Evolutionary conservation across 2,329 filamentous ascomycete species (phyloP).

Genomic region (Paecilomyces fulvus): DNA sequence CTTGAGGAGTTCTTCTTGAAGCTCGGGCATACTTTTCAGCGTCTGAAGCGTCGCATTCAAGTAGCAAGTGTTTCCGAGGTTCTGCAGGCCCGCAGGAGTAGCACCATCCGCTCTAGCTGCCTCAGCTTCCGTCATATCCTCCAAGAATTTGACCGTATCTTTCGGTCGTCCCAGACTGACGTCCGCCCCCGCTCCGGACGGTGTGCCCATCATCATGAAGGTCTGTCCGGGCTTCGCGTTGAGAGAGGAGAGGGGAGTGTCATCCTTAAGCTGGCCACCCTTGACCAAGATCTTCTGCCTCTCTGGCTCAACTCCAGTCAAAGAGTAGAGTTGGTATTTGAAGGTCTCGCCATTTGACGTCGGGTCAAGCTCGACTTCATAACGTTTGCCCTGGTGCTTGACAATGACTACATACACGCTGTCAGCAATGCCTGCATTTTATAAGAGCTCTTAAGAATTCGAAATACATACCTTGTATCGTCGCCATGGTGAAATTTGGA

Average conservation of each 20-base stretch:
- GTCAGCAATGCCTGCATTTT: constrained; percentile 9
- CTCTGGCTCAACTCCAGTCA: constrained; percentile 92
- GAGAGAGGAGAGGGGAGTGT: constrained; percentile 75
- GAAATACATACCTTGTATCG: constrained; percentile 44
- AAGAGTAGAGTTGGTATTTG: constrained; percentile 89
- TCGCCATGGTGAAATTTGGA: constrained; percentile 39
- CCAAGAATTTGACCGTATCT: constrained; percentile 76
- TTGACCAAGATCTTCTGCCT: constrained; percentile 95
- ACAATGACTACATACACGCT: constrained; percentile 59
- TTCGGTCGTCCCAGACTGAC: constrained; percentile 61
- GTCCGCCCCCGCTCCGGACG: constrained; percentile 54
- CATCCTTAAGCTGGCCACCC: constrained; percentile 90
- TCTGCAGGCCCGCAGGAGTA: constrained; percentile 78
- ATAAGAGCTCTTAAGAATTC: not conserved
- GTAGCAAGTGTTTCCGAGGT: constrained; percentile 97
- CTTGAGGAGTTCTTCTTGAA: constrained; percentile 66
- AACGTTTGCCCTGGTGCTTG: constrained; percentile 91
- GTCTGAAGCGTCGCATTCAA: constrained; percentile 96
- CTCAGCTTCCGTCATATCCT: constrained; percentile 97
- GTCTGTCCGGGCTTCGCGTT: constrained; percentile 76
- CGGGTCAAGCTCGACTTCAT: constrained; percentile 86
- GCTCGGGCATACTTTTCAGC: constrained; percentile 77
- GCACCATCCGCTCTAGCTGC: constrained; percentile 73
- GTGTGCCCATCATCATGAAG: constrained; percentile 96
- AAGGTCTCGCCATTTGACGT: constrained; percentile 80